Evolutionary conservation across 192 early-diverging fungal genomes (phyloP).

Genomic region (Coemansia sp.): DNA sequence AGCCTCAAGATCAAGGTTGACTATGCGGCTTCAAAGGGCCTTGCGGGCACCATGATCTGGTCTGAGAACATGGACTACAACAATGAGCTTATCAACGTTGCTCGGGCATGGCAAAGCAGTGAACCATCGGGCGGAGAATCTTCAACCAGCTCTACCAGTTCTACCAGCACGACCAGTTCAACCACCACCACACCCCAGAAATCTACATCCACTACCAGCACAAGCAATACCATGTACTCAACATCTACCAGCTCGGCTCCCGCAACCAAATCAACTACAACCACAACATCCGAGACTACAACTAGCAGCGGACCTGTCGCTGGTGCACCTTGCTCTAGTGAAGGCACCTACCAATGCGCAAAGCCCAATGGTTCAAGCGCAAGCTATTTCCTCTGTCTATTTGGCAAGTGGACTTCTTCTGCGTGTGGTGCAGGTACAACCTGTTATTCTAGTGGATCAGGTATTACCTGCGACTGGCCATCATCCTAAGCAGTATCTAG

Average conservation of each 20-base stretch:
- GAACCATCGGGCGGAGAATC: slow-evolving; percentile 26
- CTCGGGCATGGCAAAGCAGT: neutral
- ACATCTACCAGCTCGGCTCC: neutral
- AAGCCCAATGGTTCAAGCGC: slow-evolving; percentile 17
- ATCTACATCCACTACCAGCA: slow-evolving; percentile 5
- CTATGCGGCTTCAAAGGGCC: slow-evolving; percentile 56
- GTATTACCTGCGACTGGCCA: slow-evolving; percentile 36
- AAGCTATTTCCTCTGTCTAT: slow-evolving; percentile 33
- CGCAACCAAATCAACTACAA: neutral
- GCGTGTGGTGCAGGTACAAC: slow-evolving; percentile 35
- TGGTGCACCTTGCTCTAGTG: slow-evolving; percentile 18
- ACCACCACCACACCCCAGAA: slow-evolving; percentile 1
- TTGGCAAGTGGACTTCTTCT: slow-evolving; percentile 27
- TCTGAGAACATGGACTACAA: slow-evolving; percentile 49
- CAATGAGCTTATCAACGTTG: slow-evolving; percentile 53
- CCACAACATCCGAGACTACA: slow-evolving; percentile 1
- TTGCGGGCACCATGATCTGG: slow-evolving; percentile 68
- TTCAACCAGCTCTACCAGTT: slow-evolving; percentile 17
- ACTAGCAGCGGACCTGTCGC: slow-evolving; percentile 20
- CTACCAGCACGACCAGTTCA: slow-evolving; percentile 5
- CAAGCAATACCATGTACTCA: neutral
- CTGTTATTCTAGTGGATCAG: slow-evolving; percentile 26
- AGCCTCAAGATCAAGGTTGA: slow-evolving; percentile 63
- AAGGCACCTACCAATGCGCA: slow-evolving; percentile 24
- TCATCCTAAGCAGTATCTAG: slow-evolving; percentile 2